phyloP scores from a whole-genome alignment of 108 stramenopile genomes.

The Hondaea fermentalgiana region DNA sequence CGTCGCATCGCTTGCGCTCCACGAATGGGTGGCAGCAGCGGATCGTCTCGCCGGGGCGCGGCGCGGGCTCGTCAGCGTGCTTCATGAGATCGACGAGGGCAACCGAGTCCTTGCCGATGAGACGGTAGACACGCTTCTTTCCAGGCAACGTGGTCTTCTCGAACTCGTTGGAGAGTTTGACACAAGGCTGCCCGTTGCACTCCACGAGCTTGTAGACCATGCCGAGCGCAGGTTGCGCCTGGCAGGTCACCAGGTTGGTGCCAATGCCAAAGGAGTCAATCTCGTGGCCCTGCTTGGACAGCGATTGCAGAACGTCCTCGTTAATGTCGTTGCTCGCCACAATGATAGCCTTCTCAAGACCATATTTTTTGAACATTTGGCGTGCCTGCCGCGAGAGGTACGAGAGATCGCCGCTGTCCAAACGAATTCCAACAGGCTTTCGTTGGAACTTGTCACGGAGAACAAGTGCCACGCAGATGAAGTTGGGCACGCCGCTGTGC shows the following conservation, averaged over 20 bases:
- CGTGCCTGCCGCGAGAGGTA: slow-evolving; percentile 64
- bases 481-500: slow-evolving; percentile 80
- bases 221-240: slow-evolving; percentile 95
- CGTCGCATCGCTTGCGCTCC: slow-evolving; percentile 63
- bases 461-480: slow-evolving; percentile 73
- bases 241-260: slow-evolving; percentile 94
- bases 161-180: slow-evolving; percentile 82
- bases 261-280: slow-evolving; percentile 97
- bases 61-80: slow-evolving; percentile 49
- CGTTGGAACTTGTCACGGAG: slow-evolving; percentile 73
- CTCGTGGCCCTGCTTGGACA: slow-evolving; percentile 72
- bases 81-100: slow-evolving; percentile 78
- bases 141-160: slow-evolving; percentile 59
- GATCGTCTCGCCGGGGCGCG: slow-evolving; percentile 51
- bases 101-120: slow-evolving; percentile 59
- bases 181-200: slow-evolving; percentile 67
- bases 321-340: slow-evolving; percentile 96
- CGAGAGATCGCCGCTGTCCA: slow-evolving; percentile 90
- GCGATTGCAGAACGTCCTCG: slow-evolving; percentile 65
- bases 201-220: slow-evolving; percentile 37
- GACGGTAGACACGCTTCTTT: slow-evolving; percentile 66
- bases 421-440: slow-evolving; percentile 72
- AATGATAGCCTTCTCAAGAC: slow-evolving; percentile 54
- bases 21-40: slow-evolving; percentile 83
- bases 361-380: slow-evolving; percentile 34